Conservation (phyloP, 2,329 filamentous ascomycete genomes). For the Fusarium tricinctum region DNA sequence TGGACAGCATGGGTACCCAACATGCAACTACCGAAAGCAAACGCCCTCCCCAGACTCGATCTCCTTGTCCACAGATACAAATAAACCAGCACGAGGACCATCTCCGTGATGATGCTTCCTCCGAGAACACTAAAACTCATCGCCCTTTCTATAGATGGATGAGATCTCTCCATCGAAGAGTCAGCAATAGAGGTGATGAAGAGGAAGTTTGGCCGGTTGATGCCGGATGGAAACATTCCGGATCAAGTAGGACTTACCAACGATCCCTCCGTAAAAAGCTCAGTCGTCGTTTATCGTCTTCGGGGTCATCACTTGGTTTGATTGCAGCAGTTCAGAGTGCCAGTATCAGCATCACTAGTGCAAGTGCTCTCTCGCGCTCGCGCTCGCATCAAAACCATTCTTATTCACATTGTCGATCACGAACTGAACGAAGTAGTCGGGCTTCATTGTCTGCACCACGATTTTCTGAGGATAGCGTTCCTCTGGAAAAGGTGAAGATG, state of each 20-base stretch:
- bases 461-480: constrained; percentile 74
- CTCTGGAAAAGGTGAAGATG: constrained; percentile 67
- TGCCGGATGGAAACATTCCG: constrained; percentile 23
- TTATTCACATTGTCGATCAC: constrained; percentile 68
- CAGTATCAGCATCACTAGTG: constrained; percentile 80
- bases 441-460: constrained; percentile 72
- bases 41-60: constrained; percentile 1
- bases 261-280: constrained; percentile 26
- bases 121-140: constrained; percentile 35
- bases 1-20: constrained; percentile 55
- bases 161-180: constrained; percentile 74
- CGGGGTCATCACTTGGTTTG: constrained; percentile 82
- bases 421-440: constrained; percentile 73
- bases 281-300: constrained; percentile 71
- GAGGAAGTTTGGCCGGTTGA: constrained; percentile 15
- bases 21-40: constrained; percentile 13
- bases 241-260: constrained; percentile 8
- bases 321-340: constrained; percentile 86
- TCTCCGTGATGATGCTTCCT: constrained; percentile 17
- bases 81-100: constrained; percentile 41
- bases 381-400: constrained; percentile 68
- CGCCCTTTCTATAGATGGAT: constrained; percentile 80
- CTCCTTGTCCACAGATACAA: constrained; percentile 46
- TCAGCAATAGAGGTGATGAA: constrained; percentile 59
- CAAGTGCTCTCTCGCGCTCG: constrained; percentile 76